Evolutionary conservation across 306 rosid species (phyloP).

Genomic region (Coriaria nepalensis): DNA sequence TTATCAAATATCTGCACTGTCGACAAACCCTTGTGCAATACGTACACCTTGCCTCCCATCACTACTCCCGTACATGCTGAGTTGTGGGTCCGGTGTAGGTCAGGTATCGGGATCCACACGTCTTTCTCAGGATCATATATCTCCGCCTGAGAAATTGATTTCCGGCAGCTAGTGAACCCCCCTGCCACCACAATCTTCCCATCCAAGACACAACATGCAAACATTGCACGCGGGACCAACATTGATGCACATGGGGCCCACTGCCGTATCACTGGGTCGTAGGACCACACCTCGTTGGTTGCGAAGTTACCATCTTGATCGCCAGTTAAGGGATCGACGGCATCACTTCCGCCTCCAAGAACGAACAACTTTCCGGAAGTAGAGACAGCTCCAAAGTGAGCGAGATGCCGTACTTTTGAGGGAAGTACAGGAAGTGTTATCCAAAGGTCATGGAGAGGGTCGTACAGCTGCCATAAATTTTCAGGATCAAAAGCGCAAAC

Average conservation of each 20-base stretch:
- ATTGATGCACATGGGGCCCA: slow-evolving; percentile 74
- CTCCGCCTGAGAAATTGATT: slow-evolving; percentile 89
- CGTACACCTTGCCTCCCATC: slow-evolving; percentile 67
- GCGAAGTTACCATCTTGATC: slow-evolving; percentile 97
- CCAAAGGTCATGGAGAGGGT: slow-evolving; percentile 80
- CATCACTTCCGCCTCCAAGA: slow-evolving; percentile 93
- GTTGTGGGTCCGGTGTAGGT: slow-evolving; percentile 78
- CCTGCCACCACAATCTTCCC: slow-evolving; percentile 93
- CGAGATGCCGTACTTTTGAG: slow-evolving; percentile 73
- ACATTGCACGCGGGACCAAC: slow-evolving; percentile 93
- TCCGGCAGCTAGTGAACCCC: slow-evolving; percentile 88
- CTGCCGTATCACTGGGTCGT: slow-evolving; percentile 62
- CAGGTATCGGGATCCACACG: slow-evolving; percentile 67
- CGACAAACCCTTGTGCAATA: slow-evolving; percentile 86
- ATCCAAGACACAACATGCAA: slow-evolving; percentile 86
- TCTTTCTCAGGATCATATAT: slow-evolving; percentile 82
- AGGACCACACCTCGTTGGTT: slow-evolving; percentile 94
- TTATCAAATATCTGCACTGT: slow-evolving; percentile 71
- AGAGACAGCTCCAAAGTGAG: slow-evolving; percentile 82
- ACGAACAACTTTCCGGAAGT: slow-evolving; percentile 81
- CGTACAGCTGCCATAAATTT: slow-evolving; percentile 91
- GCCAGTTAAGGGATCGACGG: slow-evolving; percentile 88
- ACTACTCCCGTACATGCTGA: slow-evolving; percentile 89
- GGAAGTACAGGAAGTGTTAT: slow-evolving; percentile 91
- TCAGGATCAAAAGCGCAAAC: slow-evolving; percentile 90